Evolutionary conservation across 2,329 filamentous ascomycete species (phyloP).

Genomic region (Davidsoniella virescens): DNA sequence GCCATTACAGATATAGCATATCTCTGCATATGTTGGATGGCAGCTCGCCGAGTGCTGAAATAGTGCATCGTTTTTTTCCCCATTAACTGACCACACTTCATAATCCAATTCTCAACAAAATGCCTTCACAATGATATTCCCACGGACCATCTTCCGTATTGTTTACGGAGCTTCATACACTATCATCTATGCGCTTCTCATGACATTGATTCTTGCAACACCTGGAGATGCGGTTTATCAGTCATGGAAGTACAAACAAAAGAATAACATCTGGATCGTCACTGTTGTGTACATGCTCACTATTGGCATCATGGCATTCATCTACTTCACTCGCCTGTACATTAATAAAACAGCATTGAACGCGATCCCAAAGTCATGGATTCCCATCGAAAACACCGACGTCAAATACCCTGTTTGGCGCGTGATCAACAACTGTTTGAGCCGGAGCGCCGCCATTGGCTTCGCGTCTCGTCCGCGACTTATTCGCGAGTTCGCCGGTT

Average conservation of each 20-base stretch:
- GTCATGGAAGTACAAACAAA: constrained; percentile 46
- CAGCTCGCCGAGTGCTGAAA: neutral
- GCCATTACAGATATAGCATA: neutral
- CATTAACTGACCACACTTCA: neutral
- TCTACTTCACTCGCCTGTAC: constrained; percentile 75
- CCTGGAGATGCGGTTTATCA: constrained; percentile 71
- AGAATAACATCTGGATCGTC: constrained; percentile 73
- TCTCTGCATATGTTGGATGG: neutral
- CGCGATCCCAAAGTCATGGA: constrained; percentile 71
- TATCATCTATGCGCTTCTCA: constrained; percentile 55
- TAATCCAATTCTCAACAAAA: neutral
- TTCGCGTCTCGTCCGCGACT: constrained; percentile 57
- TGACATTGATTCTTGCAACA: constrained; percentile 60
- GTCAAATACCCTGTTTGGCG: constrained; percentile 57
- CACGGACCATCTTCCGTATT: constrained; percentile 52
- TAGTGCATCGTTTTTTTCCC: too few relatives aligned
- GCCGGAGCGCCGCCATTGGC: constrained; percentile 64
- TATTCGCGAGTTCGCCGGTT: neutral
- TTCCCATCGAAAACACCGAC: constrained; percentile 75
- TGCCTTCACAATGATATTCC: constrained; percentile 23
- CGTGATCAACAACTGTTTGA: constrained; percentile 57
- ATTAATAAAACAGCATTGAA: constrained; percentile 65
- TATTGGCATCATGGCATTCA: constrained; percentile 49
- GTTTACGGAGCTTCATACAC: constrained; percentile 69
- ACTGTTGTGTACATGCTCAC: constrained; percentile 60